Conservation (phyloP, 2,329 filamentous ascomycete species). For the Cladosporium sphaerospermum region DNA sequence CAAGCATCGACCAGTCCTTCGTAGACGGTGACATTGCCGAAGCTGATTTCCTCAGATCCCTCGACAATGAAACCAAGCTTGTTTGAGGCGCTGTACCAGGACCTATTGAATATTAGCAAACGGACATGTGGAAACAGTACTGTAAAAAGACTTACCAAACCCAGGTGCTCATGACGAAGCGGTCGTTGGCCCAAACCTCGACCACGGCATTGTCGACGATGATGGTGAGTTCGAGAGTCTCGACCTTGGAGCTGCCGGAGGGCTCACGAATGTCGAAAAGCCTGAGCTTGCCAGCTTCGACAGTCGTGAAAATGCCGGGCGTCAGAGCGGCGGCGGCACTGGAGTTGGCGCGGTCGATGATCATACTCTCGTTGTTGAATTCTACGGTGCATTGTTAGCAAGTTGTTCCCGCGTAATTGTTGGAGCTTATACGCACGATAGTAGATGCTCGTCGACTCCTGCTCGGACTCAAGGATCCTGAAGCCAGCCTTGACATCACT, state of each 20-base stretch:
- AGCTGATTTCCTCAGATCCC: conserved; percentile 28
- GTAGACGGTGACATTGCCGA: conserved; percentile 30
- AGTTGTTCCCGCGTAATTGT: neutral
- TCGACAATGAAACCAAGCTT: conserved; percentile 33
- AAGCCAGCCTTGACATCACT: conserved; percentile 36
- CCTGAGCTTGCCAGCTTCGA: conserved; percentile 35
- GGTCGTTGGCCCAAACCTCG: conserved; percentile 38
- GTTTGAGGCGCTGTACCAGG: conserved; percentile 34
- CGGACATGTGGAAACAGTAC: neutral
- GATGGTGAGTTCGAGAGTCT: conserved; percentile 36
- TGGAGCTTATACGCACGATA: conserved; percentile 21
- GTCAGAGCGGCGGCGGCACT: conserved; percentile 36
- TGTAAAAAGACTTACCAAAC: conserved; percentile 23
- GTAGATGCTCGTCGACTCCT: conserved; percentile 39
- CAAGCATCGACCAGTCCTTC: conserved; percentile 37
- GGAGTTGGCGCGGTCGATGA: conserved; percentile 37
- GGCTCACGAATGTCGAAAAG: conserved; percentile 34
- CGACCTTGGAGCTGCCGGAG: conserved; percentile 26
- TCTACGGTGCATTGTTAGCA: conserved; percentile 18
- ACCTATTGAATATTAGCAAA: neutral
- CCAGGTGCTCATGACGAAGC: conserved; percentile 41
- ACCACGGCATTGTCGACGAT: conserved; percentile 34
- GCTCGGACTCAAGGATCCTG: conserved; percentile 35
- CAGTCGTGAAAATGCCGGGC: conserved; percentile 32
- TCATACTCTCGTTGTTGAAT: conserved; percentile 39